phyloP scores from a whole-genome alignment of 306 rosid genomes.

The Cicer yamashitae region DNA sequence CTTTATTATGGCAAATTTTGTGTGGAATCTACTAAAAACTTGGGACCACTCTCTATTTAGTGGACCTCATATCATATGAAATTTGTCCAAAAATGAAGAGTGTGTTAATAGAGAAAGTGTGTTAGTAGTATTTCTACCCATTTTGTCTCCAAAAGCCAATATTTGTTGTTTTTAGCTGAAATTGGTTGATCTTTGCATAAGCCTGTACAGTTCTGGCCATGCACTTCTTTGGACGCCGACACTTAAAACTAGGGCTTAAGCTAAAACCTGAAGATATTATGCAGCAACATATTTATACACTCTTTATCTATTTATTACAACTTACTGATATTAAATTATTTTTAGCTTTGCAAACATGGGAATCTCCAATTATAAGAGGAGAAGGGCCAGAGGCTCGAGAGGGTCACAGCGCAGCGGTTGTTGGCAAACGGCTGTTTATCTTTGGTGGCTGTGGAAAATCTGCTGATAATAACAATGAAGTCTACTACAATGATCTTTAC shows the following conservation, averaged over 20 bases:
- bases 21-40: slow-evolving; percentile 23
- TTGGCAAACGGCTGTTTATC: slow-evolving; percentile 80
- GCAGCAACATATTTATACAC: slow-evolving; percentile 4
- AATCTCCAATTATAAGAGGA: slow-evolving; percentile 78
- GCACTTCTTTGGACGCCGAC: slow-evolving; percentile 23
- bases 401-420: slow-evolving; percentile 92
- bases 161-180: slow-evolving; percentile 31
- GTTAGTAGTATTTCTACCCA: neutral
- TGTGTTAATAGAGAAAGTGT: neutral
- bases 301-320: slow-evolving; percentile 13
- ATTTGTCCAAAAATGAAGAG: slow-evolving; percentile 9
- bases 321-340: slow-evolving; percentile 39
- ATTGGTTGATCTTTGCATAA: slow-evolving; percentile 26
- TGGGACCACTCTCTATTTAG: slow-evolving; percentile 13
- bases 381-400: slow-evolving; percentile 96
- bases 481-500: slow-evolving; percentile 89
- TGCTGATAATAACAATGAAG: slow-evolving; percentile 63
- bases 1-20: slow-evolving; percentile 9
- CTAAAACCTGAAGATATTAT: slow-evolving; percentile 31
- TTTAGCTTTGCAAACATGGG: slow-evolving; percentile 82
- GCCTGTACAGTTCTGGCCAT: slow-evolving; percentile 21
- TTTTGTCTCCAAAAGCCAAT: slow-evolving; percentile 23
- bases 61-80: slow-evolving; percentile 5
- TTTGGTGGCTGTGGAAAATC: slow-evolving; percentile 99
- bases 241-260: neutral